Conservation (phyloP, 257 asterid genomes). For the Jasminum sambac region DNA sequence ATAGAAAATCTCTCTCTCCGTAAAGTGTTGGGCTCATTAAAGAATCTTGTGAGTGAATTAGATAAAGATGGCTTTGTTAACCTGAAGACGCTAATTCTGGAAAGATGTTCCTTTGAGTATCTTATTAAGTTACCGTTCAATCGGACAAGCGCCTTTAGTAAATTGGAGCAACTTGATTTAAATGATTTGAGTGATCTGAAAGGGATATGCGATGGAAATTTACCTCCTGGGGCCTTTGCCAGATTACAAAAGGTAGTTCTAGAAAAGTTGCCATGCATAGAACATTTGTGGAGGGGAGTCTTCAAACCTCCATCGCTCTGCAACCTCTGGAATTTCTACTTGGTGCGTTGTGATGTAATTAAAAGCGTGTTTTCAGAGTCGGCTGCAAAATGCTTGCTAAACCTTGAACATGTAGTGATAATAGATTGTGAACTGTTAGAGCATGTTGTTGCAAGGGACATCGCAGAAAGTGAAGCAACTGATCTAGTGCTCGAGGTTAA, state of each 20-base stretch:
- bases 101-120: background rate
- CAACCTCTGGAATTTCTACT: slow-evolving; percentile 6
- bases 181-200: too few species aligned
- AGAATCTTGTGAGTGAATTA: background rate
- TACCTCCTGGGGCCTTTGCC: slow-evolving; percentile 12
- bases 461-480: too few species aligned
- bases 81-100: background rate
- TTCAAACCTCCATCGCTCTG: slow-evolving; percentile 16
- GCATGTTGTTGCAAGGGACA: background rate
- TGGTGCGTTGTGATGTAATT: background rate
- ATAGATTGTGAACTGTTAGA: background rate
- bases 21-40: background rate
- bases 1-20: background rate
- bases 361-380: slow-evolving; percentile 4
- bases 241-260: slow-evolving; percentile 6
- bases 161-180: too few species aligned
- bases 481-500: background rate
- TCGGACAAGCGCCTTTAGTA: too few species aligned
- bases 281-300: slow-evolving; percentile 3
- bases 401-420: background rate
- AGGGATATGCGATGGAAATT: too few species aligned
- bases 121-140: background rate
- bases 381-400: slow-evolving; percentile 1
- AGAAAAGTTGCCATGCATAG: background rate
- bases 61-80: slow-evolving; percentile 9